Percentiles rank a stretch among this genome's conserved stretches.
Conservation (phyloP, 1,284 basidiomycete species). For the Bondarzewia mesenterica region DNA sequence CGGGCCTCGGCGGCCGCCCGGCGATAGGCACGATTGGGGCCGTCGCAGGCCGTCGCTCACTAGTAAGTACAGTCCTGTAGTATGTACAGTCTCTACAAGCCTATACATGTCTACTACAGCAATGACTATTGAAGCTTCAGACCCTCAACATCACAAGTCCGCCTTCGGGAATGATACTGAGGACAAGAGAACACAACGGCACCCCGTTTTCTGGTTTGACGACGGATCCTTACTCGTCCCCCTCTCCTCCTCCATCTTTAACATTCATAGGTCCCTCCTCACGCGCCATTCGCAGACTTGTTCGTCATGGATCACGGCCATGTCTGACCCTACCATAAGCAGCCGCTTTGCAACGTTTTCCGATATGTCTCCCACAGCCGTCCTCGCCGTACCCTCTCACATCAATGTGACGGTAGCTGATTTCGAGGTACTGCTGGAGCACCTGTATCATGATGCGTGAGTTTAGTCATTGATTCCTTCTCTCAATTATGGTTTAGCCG, state of each 20-base stretch:
- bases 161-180: too few species aligned
- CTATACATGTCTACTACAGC: too few species aligned
- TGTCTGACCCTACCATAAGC: conserved; percentile 1
- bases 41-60: too few species aligned
- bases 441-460: conserved; percentile 60
- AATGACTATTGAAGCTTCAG: too few species aligned
- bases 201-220: conserved; percentile 51
- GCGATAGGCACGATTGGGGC: too few species aligned
- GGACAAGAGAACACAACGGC: conserved; percentile 17
- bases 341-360: neutral
- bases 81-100: too few species aligned
- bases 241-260: conserved; percentile 37
- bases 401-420: conserved; percentile 33
- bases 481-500: conserved; percentile 2
- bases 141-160: too few species aligned
- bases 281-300: conserved; percentile 40
- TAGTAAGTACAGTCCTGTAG: too few species aligned
- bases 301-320: conserved; percentile 14
- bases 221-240: conserved; percentile 51
- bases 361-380: conserved; percentile 8
- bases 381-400: conserved; percentile 26
- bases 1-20: too few species aligned
- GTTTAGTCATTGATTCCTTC: conserved; percentile 19
- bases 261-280: conserved; percentile 44
- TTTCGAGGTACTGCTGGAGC: conserved; percentile 44